Percentiles rank a stretch among this genome's conserved stretches.
phyloP scores from a whole-genome alignment of 208 protist genomes.

The Acanthamoeba royreba region DNA sequence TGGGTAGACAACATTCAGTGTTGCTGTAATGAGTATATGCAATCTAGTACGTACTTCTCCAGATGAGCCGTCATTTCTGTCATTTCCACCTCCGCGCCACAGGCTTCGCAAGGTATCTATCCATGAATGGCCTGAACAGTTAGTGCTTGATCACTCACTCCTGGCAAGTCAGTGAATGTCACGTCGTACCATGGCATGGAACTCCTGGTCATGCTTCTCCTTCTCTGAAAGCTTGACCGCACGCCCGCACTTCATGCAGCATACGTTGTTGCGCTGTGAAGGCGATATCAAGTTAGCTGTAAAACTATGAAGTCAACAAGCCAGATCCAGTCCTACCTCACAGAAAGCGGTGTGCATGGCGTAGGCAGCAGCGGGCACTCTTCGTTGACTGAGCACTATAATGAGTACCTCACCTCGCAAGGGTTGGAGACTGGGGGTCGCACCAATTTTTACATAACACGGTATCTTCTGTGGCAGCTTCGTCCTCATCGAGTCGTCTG shows the following conservation, averaged over 20 bases:
- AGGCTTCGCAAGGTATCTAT: background rate
- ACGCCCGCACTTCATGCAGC: background rate
- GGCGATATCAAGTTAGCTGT: background rate
- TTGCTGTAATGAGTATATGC: background rate
- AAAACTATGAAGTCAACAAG: too few relatives aligned
- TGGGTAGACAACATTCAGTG: too few relatives aligned
- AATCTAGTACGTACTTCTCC: background rate
- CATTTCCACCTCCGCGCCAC: background rate
- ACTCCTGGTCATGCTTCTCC: constrained; percentile 4
- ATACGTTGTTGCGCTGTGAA: background rate
- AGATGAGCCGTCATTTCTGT: background rate
- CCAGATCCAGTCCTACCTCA: background rate
- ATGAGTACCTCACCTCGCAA: background rate
- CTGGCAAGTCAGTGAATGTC: too few relatives aligned
- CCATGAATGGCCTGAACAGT: background rate
- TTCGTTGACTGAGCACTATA: background rate
- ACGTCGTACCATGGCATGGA: background rate
- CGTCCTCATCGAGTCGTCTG: background rate
- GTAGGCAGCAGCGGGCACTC: background rate
- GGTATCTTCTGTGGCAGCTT: background rate
- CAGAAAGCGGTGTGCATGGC: constrained; percentile 21
- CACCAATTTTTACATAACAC: background rate
- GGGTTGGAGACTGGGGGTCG: too few relatives aligned
- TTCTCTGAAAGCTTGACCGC: background rate
- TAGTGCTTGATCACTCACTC: background rate